Percentiles rank a stretch among this genome's conserved stretches.
phyloP scores from a whole-genome alignment of 768 basidiomycete species.

The Termitomyces sp. region DNA sequence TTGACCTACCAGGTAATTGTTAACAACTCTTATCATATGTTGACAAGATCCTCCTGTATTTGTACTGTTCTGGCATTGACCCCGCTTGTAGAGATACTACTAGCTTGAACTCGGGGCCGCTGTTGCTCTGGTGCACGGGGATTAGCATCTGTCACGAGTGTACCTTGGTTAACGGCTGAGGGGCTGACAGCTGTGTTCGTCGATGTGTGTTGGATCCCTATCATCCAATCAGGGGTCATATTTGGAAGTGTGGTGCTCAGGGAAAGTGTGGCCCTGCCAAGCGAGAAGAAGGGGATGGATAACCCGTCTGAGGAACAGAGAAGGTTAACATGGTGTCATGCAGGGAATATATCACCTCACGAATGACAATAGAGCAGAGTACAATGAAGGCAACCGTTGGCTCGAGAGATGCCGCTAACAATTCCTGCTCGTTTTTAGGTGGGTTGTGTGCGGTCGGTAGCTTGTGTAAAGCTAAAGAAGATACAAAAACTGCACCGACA shows the following conservation, averaged over 20 bases:
- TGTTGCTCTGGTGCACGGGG: background rate
- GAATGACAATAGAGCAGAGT: constrained; percentile 77
- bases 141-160: background rate
- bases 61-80: background rate
- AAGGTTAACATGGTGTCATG: background rate
- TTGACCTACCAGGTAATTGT: background rate
- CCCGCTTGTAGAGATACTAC: background rate
- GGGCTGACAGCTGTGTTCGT: background rate
- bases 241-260: constrained; percentile 11
- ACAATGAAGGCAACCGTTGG: constrained; percentile 89
- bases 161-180: too few relatives aligned
- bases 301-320: constrained; percentile 9
- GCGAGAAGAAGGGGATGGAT: constrained; percentile 16
- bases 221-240: constrained; percentile 9
- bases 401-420: constrained; percentile 66
- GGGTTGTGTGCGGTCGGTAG: constrained; percentile 54
- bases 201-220: background rate
- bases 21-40: background rate
- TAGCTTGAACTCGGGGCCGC: background rate
- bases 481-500: constrained; percentile 87
- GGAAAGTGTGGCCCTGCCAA: constrained; percentile 11
- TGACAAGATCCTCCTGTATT: background rate
- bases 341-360: constrained; percentile 27
- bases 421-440: constrained; percentile 62
- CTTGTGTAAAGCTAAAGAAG: constrained; percentile 59